Evolutionary conservation across 2,329 filamentous ascomycete genomes (phyloP).

Genomic region (Diaporthe sp.): DNA sequence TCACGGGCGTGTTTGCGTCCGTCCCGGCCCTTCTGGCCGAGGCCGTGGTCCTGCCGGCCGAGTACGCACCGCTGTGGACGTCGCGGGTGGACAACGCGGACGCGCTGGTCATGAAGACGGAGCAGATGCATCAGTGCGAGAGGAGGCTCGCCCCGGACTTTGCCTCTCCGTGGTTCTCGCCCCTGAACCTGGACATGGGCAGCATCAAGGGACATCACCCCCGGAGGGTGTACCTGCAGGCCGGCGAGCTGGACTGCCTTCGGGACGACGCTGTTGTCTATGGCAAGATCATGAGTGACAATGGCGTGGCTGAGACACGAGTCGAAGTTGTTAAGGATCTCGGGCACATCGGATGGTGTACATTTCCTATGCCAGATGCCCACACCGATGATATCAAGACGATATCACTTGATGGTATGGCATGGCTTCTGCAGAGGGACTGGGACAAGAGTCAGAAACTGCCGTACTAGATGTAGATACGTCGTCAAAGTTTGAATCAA

Average conservation of each 20-base stretch:
- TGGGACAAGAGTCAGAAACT: conserved; percentile 24
- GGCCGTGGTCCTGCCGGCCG: conserved; percentile 19
- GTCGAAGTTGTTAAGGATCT: conserved; percentile 30
- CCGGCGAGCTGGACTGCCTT: conserved; percentile 34
- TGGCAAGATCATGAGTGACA: conserved; percentile 1
- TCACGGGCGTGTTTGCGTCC: conserved; percentile 35
- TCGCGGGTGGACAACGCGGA: conserved; percentile 37
- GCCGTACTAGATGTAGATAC: conserved; percentile 16
- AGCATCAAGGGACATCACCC: conserved; percentile 4
- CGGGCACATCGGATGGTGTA: conserved; percentile 7
- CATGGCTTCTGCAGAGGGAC: conserved; percentile 22
- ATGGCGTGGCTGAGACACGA: conserved; percentile 33
- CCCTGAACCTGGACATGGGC: conserved; percentile 30
- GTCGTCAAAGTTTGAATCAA: too few relatives aligned
- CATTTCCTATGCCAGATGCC: not conserved
- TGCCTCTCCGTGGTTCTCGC: conserved; percentile 37
- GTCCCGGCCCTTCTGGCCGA: conserved; percentile 30
- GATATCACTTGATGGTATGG: conserved; percentile 30
- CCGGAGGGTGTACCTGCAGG: conserved; percentile 29
- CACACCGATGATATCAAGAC: conserved; percentile 9
- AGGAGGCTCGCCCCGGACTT: conserved; percentile 20
- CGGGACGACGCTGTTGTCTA: conserved; percentile 39
- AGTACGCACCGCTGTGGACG: conserved; percentile 33
- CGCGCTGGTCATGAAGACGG: conserved; percentile 4
- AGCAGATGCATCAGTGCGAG: conserved; percentile 2